These are phyloP conservation scores for Lepiota venenata DNA, from an alignment of 768 basidiomycete species.

Conservation along the genomic window DNA sequence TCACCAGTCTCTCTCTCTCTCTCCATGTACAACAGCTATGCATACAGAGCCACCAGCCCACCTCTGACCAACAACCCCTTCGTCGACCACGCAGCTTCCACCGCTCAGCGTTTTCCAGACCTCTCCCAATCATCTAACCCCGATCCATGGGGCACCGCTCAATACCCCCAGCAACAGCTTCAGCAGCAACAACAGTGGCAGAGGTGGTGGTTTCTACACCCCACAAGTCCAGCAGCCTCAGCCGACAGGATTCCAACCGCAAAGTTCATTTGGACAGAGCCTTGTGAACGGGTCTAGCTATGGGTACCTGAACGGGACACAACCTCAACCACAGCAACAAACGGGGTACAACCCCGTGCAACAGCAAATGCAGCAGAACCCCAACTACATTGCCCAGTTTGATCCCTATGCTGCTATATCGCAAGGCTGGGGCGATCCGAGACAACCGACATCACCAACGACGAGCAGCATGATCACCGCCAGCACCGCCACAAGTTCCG, in stretches of 20 bases:
- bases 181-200: constrained; percentile 21
- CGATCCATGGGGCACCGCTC: constrained; percentile 17
- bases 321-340: constrained; percentile 24
- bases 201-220: constrained; percentile 8
- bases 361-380: constrained; percentile 45
- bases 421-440: constrained; percentile 35
- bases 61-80: constrained; percentile 69
- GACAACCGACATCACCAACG: constrained; percentile 13
- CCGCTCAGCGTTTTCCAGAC: constrained; percentile 54
- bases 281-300: constrained; percentile 38
- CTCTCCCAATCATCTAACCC: constrained; percentile 33
- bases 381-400: constrained; percentile 46
- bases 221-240: constrained; percentile 16
- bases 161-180: constrained; percentile 34
- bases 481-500: constrained; percentile 14
- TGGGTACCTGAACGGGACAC: constrained; percentile 29
- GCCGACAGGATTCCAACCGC: constrained; percentile 38
- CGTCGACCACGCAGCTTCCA: constrained; percentile 41
- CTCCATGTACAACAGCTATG: constrained; percentile 37
- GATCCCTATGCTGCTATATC: constrained; percentile 49
- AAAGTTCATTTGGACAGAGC: constrained; percentile 53
- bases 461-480: constrained; percentile 16
- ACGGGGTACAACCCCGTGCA: constrained; percentile 38
- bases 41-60: constrained; percentile 33
- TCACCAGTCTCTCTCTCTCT: background rate